Conservation (phyloP, 2,329 filamentous ascomycete species). For the Sclerotinia trifoliorum region DNA sequence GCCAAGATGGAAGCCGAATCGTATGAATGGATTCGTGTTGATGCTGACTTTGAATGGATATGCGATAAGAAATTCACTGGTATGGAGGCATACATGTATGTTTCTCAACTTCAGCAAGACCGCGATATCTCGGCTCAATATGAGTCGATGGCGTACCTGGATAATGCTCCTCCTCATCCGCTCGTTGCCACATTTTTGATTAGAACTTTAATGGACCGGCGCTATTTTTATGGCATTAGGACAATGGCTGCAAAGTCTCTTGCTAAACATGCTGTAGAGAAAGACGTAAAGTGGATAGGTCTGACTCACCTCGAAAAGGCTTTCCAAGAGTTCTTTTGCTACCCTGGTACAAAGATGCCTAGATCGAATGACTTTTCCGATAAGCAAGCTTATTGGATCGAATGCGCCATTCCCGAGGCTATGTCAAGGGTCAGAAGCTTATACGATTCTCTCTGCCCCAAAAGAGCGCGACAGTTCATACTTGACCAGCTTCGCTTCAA, state of each 20-base stretch:
- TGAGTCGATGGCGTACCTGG: constrained; percentile 73
- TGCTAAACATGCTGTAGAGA: constrained; percentile 66
- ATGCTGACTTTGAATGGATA: constrained; percentile 98
- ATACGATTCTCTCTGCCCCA: constrained; percentile 69
- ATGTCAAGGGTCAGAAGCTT: constrained; percentile 66
- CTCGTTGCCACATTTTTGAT: constrained; percentile 87
- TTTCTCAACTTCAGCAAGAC: constrained; percentile 95
- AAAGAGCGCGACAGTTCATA: constrained; percentile 77
- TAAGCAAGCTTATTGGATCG: constrained; percentile 79
- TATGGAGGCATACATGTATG: constrained; percentile 95
- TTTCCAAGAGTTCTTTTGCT: constrained; percentile 85
- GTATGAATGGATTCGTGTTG: constrained; percentile 97
- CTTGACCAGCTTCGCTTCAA: constrained; percentile 90
- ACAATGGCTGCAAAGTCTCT: constrained; percentile 79
- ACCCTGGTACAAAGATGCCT: constrained; percentile 73
- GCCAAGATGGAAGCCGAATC: constrained; percentile 91
- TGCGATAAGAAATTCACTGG: constrained; percentile 74
- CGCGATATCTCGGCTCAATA: constrained; percentile 89
- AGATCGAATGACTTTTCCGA: constrained; percentile 89
- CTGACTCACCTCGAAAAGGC: constrained; percentile 80
- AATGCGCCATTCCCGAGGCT: constrained; percentile 77
- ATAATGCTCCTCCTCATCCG: constrained; percentile 64
- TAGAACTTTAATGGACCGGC: constrained; percentile 82
- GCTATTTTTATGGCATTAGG: constrained; percentile 93
- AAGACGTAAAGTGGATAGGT: constrained; percentile 72